Evolutionary conservation across 257 asterid species (phyloP), one percentile per base, ranked within the genome.

Genomic region (Buddleja alternifolia): DNA sequence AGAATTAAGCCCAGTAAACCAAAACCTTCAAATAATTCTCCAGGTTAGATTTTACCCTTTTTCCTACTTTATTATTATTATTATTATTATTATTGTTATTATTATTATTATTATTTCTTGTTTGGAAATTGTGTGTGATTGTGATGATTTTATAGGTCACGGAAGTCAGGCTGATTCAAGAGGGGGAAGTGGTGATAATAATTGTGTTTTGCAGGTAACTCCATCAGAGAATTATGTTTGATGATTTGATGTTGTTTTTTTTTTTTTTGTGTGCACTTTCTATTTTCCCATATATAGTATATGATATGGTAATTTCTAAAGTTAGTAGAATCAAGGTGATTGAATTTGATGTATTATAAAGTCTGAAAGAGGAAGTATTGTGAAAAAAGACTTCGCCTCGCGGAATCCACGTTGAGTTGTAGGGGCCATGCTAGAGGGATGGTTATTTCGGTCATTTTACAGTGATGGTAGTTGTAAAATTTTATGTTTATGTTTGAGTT

Each of bases 41-140:
- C 85, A 82, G 98, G 97, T 90, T 78, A 19, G 72, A 46, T 19
- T 58, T 61, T 24, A 14, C 16, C 25, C 17, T 29, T 29, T 29
- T 54, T 24, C 7, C 8, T 40, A 14, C 11, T 5, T 46, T 48
- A n/a, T 60, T 10, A 3, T 17, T 19, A 15, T 17, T 4, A 12
- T 32, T 17, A 44, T 44, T 42, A 32, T 4, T 42, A n/a, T n/a
- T n/a, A n/a, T n/a, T n/a, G n/a, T n/a, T n/a, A n/a, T 60, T 10
- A 3, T 17, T 19, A 15, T 17, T 4, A 12, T 32, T 17, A 44
- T 44, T 42, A 32, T 4, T 42, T 65, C 58, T 37, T n/a, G 20
- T 17, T 52, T 16, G 16, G 8, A 4, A 7, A 23, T 4, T 32
- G 24, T 6, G 2, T 17, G 32, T 17, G 37, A 46, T 11, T 66